Evolutionary conservation across 371 early-diverging fungal genomes (phyloP).

Genomic region (Batkoa obscura): DNA sequence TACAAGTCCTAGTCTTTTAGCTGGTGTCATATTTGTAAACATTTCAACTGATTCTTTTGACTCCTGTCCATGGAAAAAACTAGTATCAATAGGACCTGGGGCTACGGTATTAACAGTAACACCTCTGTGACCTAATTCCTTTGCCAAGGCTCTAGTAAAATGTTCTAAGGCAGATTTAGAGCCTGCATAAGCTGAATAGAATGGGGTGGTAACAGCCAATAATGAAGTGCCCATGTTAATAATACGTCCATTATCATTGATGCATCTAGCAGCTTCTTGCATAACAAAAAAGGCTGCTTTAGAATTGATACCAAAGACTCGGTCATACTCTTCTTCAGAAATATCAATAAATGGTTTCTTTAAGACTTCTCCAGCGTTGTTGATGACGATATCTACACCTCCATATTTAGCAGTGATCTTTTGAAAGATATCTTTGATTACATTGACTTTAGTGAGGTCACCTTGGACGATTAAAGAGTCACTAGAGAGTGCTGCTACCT

Average conservation of each 20-base stretch:
- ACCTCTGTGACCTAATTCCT: constrained; percentile 14
- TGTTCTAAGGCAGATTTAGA: constrained; percentile 16
- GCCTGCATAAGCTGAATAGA: constrained; percentile 15
- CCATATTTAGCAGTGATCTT: no score
- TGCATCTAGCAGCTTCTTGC: constrained; percentile 13
- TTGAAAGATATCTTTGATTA: no score
- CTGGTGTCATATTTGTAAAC: constrained; percentile 7
- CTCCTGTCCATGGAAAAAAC: constrained; percentile 17
- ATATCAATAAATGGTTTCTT: no score
- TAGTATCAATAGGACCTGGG: constrained; percentile 18
- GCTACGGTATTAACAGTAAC: constrained; percentile 20
- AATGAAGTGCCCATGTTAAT: background rate
- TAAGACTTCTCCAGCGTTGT: no score
- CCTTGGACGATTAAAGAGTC: no score
- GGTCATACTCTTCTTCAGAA: constrained; percentile 10
- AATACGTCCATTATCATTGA: constrained; percentile 8
- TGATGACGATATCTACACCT: constrained; percentile 7
- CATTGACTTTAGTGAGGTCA: no score
- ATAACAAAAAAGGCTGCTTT: no score
- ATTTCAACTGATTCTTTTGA: constrained; percentile 10
- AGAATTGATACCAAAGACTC: no score
- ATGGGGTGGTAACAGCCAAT: constrained; percentile 13
- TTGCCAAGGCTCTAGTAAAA: constrained; percentile 16
- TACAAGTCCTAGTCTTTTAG: no score
- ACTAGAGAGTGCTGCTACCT: no score